Evolutionary conservation across 371 early-diverging fungal genomes (phyloP).

Genomic region (Mucor lusitanicus): DNA sequence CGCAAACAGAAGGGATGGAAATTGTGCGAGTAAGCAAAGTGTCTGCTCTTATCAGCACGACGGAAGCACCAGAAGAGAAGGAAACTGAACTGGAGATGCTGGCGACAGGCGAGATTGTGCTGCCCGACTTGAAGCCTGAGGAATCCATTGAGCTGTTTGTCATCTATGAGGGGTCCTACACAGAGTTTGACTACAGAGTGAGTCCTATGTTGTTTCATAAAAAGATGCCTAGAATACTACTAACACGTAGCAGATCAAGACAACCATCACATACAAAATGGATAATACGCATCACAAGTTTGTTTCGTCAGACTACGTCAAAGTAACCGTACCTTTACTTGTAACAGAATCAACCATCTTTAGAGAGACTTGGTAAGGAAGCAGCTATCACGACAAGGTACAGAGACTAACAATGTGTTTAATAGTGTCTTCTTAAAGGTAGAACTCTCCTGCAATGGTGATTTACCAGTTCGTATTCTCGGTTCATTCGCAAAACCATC

Average conservation of each 20-base stretch:
- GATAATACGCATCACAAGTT: conserved; percentile 46
- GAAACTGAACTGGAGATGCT: conserved; percentile 42
- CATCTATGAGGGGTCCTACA: conserved; percentile 55
- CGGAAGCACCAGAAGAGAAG: not conserved
- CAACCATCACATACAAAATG: conserved; percentile 50
- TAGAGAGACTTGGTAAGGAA: conserved; percentile 56
- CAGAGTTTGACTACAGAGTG: conserved; percentile 60
- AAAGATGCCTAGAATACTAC: too few relatives aligned
- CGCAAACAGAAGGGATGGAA: conserved; percentile 47
- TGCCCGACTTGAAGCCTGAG: conserved; percentile 58
- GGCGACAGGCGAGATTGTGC: conserved; percentile 49
- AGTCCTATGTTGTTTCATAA: not conserved
- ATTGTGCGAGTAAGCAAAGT: conserved; percentile 19
- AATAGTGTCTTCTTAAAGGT: conserved; percentile 59
- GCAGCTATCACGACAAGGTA: not conserved
- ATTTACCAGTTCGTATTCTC: conserved; percentile 59
- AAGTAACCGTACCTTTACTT: conserved; percentile 57
- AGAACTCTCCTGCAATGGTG: conserved; percentile 61
- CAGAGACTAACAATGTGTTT: not conserved
- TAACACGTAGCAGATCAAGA: conserved; percentile 40
- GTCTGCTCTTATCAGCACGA: not conserved
- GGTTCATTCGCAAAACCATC: conserved; percentile 50
- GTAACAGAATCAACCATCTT: conserved; percentile 60
- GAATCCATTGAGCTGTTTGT: conserved; percentile 54
- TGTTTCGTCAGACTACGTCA: conserved; percentile 55